Evolutionary conservation across 2,329 filamentous ascomycete genomes (phyloP), one percentile per base, ranked within the genome.

Genomic region (Exophiala calicioides): DNA sequence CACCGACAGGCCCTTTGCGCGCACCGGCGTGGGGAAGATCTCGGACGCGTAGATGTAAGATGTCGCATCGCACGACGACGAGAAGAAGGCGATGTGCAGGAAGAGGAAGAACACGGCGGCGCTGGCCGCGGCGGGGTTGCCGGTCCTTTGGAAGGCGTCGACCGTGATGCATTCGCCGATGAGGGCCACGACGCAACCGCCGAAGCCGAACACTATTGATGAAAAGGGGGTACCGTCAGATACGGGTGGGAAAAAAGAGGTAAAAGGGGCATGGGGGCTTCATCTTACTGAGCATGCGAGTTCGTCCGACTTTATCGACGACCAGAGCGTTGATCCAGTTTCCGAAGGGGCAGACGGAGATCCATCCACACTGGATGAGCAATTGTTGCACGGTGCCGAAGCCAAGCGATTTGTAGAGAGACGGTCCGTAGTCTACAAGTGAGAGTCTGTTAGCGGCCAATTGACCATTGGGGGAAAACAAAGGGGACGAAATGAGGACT

Each of bases 21-120:
- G 77, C 0, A 88, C 77, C 48, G 84, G 77, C 0, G 88, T 68
- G 0, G 85, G 84, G 60, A 87, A 89, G 47, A 88, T 88, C 61
- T 90, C 85, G 1, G 85, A 82, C 0, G 82, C 82, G 45, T 86
- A 85, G 0, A 86, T 65, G 78, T 80, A 81, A 1, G 79, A 77
- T 2, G 81, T 82, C 0, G 81, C 80, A 15, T 80, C 83, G 51
- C 85, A 86, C 0, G 81, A 69, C 1, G 74, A 75, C 0, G 81
- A 85, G 62, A 82, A 86, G 36, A 85, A 70, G 60, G 21, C 33
- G 23, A 44, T 16, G 9, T 34, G 38, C 5, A 23, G 38, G 15
- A 50, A 32, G 15, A 89, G 81, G 67, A 88, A 85, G 0, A 80
- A 79, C 0, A 82, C 84, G 0, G 84, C 84, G 0, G 83, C 85